These are phyloP conservation scores for Mucor saturninus DNA, from an alignment of 371 early-diverging fungal genomes.

Conservation along the genomic window DNA sequence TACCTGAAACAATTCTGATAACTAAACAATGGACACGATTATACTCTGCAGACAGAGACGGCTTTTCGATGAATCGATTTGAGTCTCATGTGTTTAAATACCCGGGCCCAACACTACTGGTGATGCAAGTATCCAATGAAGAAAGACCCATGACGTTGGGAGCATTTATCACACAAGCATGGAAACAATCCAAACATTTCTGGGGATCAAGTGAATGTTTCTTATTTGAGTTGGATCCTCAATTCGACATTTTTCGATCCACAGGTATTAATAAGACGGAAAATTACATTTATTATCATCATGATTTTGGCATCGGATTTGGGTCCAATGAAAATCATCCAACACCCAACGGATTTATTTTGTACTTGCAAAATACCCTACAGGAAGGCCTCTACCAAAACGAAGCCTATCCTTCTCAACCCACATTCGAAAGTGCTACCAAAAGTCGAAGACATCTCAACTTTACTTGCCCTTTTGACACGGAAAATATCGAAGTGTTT, in stretches of 20 bases:
- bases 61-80: conserved; percentile 73
- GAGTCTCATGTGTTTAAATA: conserved; percentile 69
- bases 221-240: conserved; percentile 62
- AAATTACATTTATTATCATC: conserved; percentile 57
- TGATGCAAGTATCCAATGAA: conserved; percentile 47
- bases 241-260: conserved; percentile 58
- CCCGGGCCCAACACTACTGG: conserved; percentile 63
- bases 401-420: conserved; percentile 43
- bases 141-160: conserved; percentile 39
- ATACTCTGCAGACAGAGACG: conserved; percentile 59
- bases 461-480: conserved; percentile 48
- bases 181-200: conserved; percentile 59
- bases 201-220: conserved; percentile 61
- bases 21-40: conserved; percentile 50
- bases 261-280: conserved; percentile 26
- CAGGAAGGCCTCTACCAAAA: conserved; percentile 53
- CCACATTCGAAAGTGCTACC: conserved; percentile 32
- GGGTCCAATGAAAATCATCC: conserved; percentile 42
- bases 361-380: conserved; percentile 51
- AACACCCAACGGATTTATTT: conserved; percentile 22
- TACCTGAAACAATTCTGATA: conserved; percentile 39
- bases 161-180: conserved; percentile 61
- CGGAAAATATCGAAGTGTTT: conserved; percentile 64
- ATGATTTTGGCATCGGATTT: conserved; percentile 64
- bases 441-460: conserved; percentile 3